Percentiles rank a stretch among this genome's conserved stretches.
phyloP scores from a whole-genome alignment of 768 basidiomycete genomes.

The Pisolithus sp. region DNA sequence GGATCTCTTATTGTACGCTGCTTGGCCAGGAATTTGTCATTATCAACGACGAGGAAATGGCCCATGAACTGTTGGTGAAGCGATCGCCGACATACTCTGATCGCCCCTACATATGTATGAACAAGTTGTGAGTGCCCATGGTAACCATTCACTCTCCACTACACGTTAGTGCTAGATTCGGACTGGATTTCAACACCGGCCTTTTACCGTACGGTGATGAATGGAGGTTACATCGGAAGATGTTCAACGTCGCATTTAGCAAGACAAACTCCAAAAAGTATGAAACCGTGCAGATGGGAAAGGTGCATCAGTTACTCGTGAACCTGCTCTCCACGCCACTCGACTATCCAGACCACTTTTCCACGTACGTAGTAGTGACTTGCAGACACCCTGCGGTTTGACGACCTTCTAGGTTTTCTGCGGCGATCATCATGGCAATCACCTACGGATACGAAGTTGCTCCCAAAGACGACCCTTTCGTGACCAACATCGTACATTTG shows the following conservation, averaged over 20 bases:
- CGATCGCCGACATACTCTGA: constrained; percentile 44
- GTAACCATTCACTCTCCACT: background rate
- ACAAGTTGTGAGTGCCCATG: constrained; percentile 9
- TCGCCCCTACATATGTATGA: constrained; percentile 33
- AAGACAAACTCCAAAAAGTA: background rate
- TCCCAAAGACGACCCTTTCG: constrained; percentile 6
- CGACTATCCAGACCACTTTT: background rate
- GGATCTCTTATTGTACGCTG: constrained; percentile 43
- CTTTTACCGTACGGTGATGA: constrained; percentile 12
- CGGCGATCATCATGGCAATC: constrained; percentile 4
- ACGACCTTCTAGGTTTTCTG: background rate
- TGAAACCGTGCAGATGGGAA: background rate
- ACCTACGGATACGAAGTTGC: constrained; percentile 6
- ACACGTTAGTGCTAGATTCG: constrained; percentile 1
- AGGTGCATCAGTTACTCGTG: background rate
- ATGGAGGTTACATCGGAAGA: constrained; percentile 14
- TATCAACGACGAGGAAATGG: constrained; percentile 37
- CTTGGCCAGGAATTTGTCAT: constrained; percentile 41
- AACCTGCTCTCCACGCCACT: background rate
- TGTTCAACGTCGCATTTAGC: constrained; percentile 8
- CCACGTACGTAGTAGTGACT: constrained; percentile 1
- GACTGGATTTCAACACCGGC: constrained; percentile 8
- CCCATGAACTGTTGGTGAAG: constrained; percentile 41
- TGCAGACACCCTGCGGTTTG: background rate
- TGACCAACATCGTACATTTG: background rate